Base-by-base conservation (phyloP, 371 early-diverging fungal species). In the Nematocida sp. region DNA sequence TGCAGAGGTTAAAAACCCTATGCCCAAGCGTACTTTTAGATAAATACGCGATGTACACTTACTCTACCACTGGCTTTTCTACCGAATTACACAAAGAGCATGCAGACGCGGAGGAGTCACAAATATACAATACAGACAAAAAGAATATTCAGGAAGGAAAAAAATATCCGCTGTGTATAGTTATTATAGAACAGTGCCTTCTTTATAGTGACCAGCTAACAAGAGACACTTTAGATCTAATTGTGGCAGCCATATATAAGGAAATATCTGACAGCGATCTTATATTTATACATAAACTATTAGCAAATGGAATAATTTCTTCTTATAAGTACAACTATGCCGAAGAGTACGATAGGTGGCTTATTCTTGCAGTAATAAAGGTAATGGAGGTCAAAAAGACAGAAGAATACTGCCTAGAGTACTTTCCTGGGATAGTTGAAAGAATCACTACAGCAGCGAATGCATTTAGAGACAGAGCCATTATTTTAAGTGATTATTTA, bases 301-400 rank as follows among this genome's bases (percentile, higher is more conserved):
- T 78, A 0, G 7, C 61, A 20, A 56, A 67, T 20, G 58, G 71
- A 9, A n/a, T 78, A 9, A 4, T 56, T 50, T 40, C 80, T 42
- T 78, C 80, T 13, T 7, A 6, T 57, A n/a, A 15, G 15, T 39
- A 58, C 52, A 47, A 33, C 5, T 78, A 78, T 44, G 7, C 80
- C 6, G 60, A 69, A 18, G 70, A 78, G 47, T 78, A 78, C 39
- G 80, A 78, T 58, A 57, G 80, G 27, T 78, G 80, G 80, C 69
- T 78, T 60, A 66, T 78, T 39, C 40, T 78, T 20, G 3, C 55
- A 20, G 80, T 47, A 13, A 56, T 78, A 25, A 78, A 70, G 46
- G 33, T 78, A 15, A 33, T 58, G 15, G 2, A 40, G 7, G 23
- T 67, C 13, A 5, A 56, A 18, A 60, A 56, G 46, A 39, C 20